Conservation (phyloP, 257 asterid genomes). For the Nicotiana tabacum region DNA sequence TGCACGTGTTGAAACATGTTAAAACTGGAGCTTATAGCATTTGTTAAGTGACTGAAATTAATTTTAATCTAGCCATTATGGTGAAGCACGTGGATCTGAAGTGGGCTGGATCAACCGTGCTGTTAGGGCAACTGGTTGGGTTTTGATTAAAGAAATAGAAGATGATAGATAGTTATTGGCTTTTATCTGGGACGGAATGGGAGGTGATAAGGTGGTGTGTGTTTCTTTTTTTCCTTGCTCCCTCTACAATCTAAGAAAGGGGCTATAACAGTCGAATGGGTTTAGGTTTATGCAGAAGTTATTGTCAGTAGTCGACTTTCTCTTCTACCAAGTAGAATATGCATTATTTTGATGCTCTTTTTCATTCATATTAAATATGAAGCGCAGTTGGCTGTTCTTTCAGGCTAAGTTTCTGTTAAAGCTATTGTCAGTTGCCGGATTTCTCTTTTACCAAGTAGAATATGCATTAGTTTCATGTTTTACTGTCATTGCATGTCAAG, state of each 20-base stretch:
- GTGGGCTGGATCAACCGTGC: neutral
- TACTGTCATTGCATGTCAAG: neutral
- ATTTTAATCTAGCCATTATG: slow-evolving; percentile 6
- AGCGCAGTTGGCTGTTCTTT: neutral
- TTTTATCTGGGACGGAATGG: neutral
- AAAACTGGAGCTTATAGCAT: neutral
- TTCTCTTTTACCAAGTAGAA: neutral
- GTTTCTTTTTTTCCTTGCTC: neutral
- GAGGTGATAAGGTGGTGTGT: neutral
- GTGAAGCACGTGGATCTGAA: neutral
- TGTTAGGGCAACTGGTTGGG: neutral
- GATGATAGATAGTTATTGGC: neutral
- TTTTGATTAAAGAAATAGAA: neutral
- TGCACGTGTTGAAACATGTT: neutral
- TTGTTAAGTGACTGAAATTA: neutral
- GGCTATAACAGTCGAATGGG: too few species aligned
- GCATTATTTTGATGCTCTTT: too few species aligned
- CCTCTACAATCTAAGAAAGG: too few species aligned
- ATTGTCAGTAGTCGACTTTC: too few species aligned
- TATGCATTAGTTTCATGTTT: neutral
- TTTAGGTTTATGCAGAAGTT: too few species aligned
- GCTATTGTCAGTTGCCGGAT: neutral
- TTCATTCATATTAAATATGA: neutral
- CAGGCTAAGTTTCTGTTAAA: neutral
- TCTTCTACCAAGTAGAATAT: too few species aligned